Evolutionary conservation across 768 basidiomycete genomes (phyloP).

Genomic region (Psilocybe subaeruginosa): DNA sequence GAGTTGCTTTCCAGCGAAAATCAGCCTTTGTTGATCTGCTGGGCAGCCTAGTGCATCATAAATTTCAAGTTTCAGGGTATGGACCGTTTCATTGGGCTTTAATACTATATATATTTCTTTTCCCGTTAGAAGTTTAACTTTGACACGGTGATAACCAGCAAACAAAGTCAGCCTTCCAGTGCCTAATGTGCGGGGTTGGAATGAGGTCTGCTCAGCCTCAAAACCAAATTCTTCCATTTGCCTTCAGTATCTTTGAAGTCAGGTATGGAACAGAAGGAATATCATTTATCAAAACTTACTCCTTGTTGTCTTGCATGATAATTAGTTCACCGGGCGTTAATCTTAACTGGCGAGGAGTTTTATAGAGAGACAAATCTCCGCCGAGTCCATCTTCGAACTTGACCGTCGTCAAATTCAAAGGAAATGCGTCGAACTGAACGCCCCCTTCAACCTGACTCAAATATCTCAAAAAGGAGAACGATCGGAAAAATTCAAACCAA

Average conservation of each 20-base stretch:
- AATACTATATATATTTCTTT: too few species aligned
- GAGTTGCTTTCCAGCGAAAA: background rate
- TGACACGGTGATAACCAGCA: too few species aligned
- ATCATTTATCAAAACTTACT: background rate
- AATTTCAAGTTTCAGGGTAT: background rate
- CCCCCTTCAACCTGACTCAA: slow-evolving; percentile 5
- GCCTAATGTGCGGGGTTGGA: too few species aligned
- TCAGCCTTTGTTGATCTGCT: slow-evolving; percentile 2
- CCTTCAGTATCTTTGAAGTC: too few species aligned
- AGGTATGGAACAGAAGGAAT: too few species aligned
- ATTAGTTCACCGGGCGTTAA: background rate
- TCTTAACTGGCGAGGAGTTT: slow-evolving; percentile 17
- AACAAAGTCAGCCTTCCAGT: too few species aligned
- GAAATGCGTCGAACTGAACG: slow-evolving; percentile 12
- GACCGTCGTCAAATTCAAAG: background rate
- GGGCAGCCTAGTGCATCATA: background rate
- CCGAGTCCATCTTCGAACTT: background rate
- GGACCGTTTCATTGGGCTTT: background rate
- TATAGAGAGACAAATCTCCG: background rate
- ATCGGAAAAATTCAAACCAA: background rate
- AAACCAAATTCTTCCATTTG: too few species aligned
- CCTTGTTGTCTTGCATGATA: background rate
- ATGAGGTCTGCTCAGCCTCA: too few species aligned
- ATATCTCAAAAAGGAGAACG: background rate
- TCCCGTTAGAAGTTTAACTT: too few species aligned